These are phyloP conservation scores for Rubroboletus pulcherrimus DNA, from an alignment of 768 basidiomycete genomes.

Conservation along the genomic window DNA sequence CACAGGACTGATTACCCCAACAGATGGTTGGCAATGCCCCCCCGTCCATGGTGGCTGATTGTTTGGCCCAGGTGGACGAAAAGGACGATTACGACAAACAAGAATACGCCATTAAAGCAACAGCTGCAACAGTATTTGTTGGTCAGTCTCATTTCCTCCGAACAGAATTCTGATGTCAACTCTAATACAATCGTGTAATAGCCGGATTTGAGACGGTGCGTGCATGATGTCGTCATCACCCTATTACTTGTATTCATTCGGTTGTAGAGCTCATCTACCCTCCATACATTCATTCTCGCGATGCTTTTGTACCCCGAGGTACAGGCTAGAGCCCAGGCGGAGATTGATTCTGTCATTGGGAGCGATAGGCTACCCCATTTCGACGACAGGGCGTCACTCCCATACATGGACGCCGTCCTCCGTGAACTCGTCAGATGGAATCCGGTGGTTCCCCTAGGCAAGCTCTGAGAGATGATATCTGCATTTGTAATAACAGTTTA, in stretches of 20 bases:
- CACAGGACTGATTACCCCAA: background rate
- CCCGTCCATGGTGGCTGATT: slow-evolving; percentile 27
- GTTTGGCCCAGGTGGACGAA: slow-evolving; percentile 15
- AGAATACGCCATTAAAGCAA: slow-evolving; percentile 25
- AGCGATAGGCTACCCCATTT: slow-evolving; percentile 23
- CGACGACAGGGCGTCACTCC: slow-evolving; percentile 28
- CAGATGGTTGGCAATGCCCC: slow-evolving; percentile 17
- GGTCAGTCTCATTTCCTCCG: slow-evolving; percentile 10
- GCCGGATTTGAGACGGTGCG: slow-evolving; percentile 27
- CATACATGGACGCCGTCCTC: slow-evolving; percentile 41
- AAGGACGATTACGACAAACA: slow-evolving; percentile 11
- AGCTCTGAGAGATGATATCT: background rate
- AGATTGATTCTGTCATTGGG: slow-evolving; percentile 27
- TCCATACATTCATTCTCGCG: slow-evolving; percentile 26
- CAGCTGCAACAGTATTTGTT: slow-evolving; percentile 23
- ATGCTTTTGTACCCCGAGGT: slow-evolving; percentile 28
- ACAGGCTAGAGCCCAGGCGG: slow-evolving; percentile 24
- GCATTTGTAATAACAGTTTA: background rate
- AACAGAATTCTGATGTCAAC: background rate
- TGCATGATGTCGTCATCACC: background rate
- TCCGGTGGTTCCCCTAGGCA: slow-evolving; percentile 24
- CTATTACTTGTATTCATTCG: background rate
- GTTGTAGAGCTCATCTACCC: slow-evolving; percentile 22
- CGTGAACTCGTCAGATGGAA: slow-evolving; percentile 33
- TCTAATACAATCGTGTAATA: background rate